Conservation (phyloP, 78 protist genomes). For the Thecamonas trahens region DNA sequence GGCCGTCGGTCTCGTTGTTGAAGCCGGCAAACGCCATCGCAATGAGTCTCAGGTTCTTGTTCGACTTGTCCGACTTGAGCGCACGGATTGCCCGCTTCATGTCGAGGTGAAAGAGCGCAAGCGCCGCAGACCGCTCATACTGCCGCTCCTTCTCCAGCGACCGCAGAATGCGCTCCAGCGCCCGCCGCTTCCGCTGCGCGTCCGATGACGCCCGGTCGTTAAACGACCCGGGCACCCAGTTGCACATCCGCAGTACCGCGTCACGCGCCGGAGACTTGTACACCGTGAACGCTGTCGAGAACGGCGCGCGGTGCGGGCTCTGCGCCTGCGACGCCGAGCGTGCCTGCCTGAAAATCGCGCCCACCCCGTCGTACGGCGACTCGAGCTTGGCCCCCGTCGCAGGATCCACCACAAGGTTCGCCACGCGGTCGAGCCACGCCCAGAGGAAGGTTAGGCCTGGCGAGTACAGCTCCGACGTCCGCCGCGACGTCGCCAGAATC, state of each 20-base stretch:
- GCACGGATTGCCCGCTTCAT: conserved; percentile 34
- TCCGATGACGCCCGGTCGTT: not conserved
- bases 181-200: not conserved
- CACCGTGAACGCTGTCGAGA: not conserved
- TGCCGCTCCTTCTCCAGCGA: conserved; percentile 31
- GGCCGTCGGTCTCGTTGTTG: not conserved
- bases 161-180: not conserved
- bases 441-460: too few relatives aligned
- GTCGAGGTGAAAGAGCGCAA: conserved; percentile 55
- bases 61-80: not conserved
- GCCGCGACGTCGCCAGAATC: too few relatives aligned
- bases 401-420: too few relatives aligned
- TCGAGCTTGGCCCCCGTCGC: too few relatives aligned
- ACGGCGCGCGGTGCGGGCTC: not conserved
- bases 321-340: not conserved
- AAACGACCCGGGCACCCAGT: not conserved
- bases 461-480: too few relatives aligned
- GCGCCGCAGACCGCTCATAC: conserved; percentile 53
- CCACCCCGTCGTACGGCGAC: not conserved
- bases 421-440: too few relatives aligned
- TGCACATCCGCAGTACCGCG: not conserved
- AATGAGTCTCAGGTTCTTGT: not conserved
- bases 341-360: not conserved
- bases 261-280: not conserved
- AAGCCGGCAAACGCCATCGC: conserved; percentile 65